Percentiles rank a stretch among this genome's conserved stretches.
Conservation (phyloP, 345 rosid genomes). For the Orychophragmus violaceus region DNA sequence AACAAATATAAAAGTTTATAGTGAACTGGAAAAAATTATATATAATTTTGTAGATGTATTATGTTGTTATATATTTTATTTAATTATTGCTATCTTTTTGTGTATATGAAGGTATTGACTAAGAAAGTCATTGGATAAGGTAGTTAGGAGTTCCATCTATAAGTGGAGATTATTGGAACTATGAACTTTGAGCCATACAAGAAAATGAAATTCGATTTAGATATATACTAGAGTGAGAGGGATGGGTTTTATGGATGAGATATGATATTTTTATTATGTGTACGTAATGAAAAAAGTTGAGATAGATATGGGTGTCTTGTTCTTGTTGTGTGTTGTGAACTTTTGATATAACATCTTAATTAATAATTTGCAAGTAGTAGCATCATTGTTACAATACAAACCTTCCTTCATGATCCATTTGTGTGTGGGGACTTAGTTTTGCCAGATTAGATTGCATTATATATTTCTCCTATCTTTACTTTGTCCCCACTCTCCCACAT, state of each 20-base stretch:
- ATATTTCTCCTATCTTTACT: constrained; percentile 4
- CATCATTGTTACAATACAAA: constrained; percentile 31
- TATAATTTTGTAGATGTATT: neutral
- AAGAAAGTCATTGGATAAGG: constrained; percentile 20
- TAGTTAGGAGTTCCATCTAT: constrained; percentile 15
- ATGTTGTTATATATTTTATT: neutral
- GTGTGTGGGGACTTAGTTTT: constrained; percentile 27
- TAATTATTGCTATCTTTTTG: neutral
- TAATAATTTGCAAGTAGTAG: constrained; percentile 20
- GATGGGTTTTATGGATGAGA: constrained; percentile 25
- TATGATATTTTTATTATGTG: neutral
- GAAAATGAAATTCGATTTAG: constrained; percentile 1
- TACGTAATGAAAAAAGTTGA: neutral
- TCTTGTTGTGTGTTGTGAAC: constrained; percentile 22
- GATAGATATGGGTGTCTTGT: constrained; percentile 24
- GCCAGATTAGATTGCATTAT: constrained; percentile 27
- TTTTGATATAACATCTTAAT: constrained; percentile 13
- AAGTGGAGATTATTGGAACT: constrained; percentile 15
- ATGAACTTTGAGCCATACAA: constrained; percentile 20
- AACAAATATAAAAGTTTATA: neutral
- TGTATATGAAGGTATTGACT: neutral
- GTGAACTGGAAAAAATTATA: neutral
- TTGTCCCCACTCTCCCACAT: constrained; percentile 34
- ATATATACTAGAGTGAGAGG: constrained; percentile 16
- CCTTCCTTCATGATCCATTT: constrained; percentile 25